These are phyloP conservation scores for Priceomyces medius DNA, from an alignment of 805 yeast species.

Conservation along the genomic window DNA sequence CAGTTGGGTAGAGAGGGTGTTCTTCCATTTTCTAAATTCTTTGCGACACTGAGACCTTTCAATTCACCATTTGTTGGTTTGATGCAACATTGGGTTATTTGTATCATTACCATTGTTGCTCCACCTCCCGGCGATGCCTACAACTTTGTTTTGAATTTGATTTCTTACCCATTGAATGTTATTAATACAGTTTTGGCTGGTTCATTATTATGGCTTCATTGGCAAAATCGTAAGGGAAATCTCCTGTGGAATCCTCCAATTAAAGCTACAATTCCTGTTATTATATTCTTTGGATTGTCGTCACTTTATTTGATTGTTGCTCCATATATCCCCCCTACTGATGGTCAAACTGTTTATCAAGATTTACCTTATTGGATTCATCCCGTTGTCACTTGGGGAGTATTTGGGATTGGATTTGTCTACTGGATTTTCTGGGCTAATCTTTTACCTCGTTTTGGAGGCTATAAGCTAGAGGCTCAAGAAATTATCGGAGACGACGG, in stretches of 20 bases:
- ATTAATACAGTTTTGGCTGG: constrained; percentile 64
- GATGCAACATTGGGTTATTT: constrained; percentile 73
- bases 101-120: constrained; percentile 70
- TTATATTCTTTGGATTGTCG: constrained; percentile 60
- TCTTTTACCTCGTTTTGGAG: constrained; percentile 54
- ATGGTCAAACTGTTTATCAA: constrained; percentile 67
- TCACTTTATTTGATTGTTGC: constrained; percentile 70
- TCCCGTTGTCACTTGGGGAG: constrained; percentile 80
- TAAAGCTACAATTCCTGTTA: constrained; percentile 62
- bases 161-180: constrained; percentile 78
- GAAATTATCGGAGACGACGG: constrained; percentile 66
- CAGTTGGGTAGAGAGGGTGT: constrained; percentile 81
- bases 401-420: constrained; percentile 60
- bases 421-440: constrained; percentile 69
- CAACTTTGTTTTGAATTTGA: constrained; percentile 74
- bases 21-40: constrained; percentile 69
- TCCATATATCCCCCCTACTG: constrained; percentile 74
- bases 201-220: constrained; percentile 61
- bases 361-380: constrained; percentile 73
- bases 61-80: constrained; percentile 72
- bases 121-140: constrained; percentile 85
- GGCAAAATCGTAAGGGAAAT: constrained; percentile 49
- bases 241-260: constrained; percentile 70
- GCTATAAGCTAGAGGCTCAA: constrained; percentile 50
- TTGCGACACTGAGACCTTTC: constrained; percentile 71